Evolutionary conservation across 768 basidiomycete genomes (phyloP), one percentile per base, ranked within the genome.

Genomic region (Lactifluus rugatus): DNA sequence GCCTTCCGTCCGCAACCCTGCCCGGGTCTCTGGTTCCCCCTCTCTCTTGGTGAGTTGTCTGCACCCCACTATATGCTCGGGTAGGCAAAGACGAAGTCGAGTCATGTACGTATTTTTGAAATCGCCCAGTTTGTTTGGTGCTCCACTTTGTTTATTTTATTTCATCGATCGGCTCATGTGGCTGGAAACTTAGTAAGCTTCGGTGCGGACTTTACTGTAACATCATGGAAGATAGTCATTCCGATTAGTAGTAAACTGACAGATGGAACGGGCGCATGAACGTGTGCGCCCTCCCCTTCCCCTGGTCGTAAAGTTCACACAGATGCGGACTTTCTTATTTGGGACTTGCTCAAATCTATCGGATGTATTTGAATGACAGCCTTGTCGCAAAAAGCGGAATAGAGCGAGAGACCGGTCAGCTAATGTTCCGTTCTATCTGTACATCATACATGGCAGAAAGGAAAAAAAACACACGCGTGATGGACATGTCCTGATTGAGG

Each of bases 401-500:
- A 23, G 16, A 4, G 25, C 21, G 41, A 7, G 52, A 31, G 41
- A 39, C 21, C n/a, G 2, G 48, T 54, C 52, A 54, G 47, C 21
- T 54, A 58, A 42, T 39, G 52, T 54, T 42, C 49, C 41, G 19
- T 44, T 48, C 57, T 54, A 59, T 59, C 47, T 21, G 23, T 59
- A 59, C 58, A 59, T 54, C 42, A 48, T 59, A 59, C 58, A 59
- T 2, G 48, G 25, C 23, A 45, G 41, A 34, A 6, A 36, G 10
- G 32, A 44, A 31, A 28, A 44, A 32, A 45, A 34, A 19, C 34
- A 54, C 32, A 19, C 32, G 28, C 28, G 11, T 28, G 5, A 8
- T 39, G 26, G 28, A 42, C 36, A 51, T 52, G 59, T 56, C 54
- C 48, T 19, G 44, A 51, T 34, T 39, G n/a, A n/a, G 21, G 42